Conservation (phyloP, 2,329 filamentous ascomycete species). For the Corynespora cassiicola region DNA sequence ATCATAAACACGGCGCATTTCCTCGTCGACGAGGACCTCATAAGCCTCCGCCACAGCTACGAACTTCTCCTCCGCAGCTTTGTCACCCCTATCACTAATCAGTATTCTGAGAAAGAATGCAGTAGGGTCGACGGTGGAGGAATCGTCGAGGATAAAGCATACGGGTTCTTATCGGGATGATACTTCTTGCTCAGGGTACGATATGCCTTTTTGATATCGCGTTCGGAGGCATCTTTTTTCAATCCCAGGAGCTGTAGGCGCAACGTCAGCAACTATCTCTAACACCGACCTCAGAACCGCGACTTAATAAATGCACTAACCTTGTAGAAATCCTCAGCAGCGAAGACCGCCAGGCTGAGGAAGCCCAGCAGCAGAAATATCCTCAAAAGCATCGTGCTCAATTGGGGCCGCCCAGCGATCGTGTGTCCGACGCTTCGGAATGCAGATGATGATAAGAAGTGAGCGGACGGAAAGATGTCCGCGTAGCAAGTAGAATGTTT, state of each 20-base stretch:
- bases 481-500: too few relatives aligned
- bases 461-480: constrained; percentile 30
- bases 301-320: constrained; percentile 49
- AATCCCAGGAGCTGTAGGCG: constrained; percentile 75
- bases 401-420: constrained; percentile 21
- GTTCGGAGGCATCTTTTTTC: constrained; percentile 78
- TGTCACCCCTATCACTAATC: constrained; percentile 67
- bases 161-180: constrained; percentile 98
- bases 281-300: constrained; percentile 4
- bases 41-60: constrained; percentile 95
- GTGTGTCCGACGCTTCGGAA: too few relatives aligned
- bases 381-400: constrained; percentile 50
- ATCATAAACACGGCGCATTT: constrained; percentile 89
- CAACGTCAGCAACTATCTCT: constrained; percentile 19
- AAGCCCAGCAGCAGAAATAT: constrained; percentile 50
- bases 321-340: constrained; percentile 79
- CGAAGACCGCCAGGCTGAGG: constrained; percentile 52
- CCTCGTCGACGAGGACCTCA: constrained; percentile 81
- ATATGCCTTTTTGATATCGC: constrained; percentile 93
- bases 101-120: constrained; percentile 8
- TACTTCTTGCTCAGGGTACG: constrained; percentile 91
- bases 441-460: constrained; percentile 16
- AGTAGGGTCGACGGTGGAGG: neutral
- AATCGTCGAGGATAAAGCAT: constrained; percentile 49
- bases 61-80: constrained; percentile 85